Conservation (phyloP, 345 rosid genomes). For the Sonneratia alba region DNA sequence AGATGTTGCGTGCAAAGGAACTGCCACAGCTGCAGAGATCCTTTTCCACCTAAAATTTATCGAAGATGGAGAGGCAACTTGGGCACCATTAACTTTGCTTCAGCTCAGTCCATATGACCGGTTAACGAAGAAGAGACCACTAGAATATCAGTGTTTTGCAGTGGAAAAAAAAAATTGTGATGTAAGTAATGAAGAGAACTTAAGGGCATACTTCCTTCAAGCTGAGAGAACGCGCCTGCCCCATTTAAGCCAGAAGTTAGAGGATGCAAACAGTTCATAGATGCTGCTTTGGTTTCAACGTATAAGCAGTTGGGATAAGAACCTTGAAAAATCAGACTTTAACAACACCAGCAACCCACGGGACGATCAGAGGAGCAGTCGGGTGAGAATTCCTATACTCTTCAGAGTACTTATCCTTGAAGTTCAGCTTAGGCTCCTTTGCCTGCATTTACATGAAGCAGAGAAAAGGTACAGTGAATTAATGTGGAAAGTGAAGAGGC, state of each 20-base stretch:
- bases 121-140: not conserved
- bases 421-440: constrained; percentile 61
- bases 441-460: constrained; percentile 46
- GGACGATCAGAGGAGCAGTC: constrained; percentile 65
- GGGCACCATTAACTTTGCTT: too few species aligned
- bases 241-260: not conserved
- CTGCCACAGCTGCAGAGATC: not conserved
- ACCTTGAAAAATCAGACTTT: constrained; percentile 22
- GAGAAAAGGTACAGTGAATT: not conserved
- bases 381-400: constrained; percentile 74
- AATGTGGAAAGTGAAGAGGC: not conserved
- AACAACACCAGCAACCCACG: constrained; percentile 88
- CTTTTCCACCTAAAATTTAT: not conserved
- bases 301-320: not conserved
- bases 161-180: not conserved
- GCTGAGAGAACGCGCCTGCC: not conserved
- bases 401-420: constrained; percentile 72
- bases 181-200: not conserved
- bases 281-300: not conserved
- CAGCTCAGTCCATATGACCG: too few species aligned
- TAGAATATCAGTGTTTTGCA: not conserved
- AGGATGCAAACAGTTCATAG: not conserved
- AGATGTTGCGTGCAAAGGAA: not conserved
- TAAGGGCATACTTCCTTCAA: not conserved
- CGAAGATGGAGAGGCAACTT: not conserved